phyloP scores from a whole-genome alignment of 371 early-diverging fungal species.

The Mucor sp. region DNA sequence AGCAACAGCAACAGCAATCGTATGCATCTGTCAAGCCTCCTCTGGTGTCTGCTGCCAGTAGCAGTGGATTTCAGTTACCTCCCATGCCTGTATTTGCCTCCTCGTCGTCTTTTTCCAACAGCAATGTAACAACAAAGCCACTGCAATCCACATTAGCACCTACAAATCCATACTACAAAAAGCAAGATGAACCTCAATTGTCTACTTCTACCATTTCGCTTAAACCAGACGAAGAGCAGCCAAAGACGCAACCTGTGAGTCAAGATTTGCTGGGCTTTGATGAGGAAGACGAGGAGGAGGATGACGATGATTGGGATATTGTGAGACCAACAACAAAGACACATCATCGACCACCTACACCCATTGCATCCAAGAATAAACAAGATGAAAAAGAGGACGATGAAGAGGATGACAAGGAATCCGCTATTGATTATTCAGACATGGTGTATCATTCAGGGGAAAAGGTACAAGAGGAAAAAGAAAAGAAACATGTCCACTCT shows the following conservation, averaged over 20 bases:
- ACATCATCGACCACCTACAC: slow-evolving; percentile 4
- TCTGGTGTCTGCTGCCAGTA: neutral
- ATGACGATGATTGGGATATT: slow-evolving; percentile 5
- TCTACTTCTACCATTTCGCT: slow-evolving; percentile 21
- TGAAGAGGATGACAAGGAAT: slow-evolving; percentile 9
- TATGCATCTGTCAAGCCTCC: neutral
- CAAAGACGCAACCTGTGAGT: neutral
- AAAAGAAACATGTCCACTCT: neutral
- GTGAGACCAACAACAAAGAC: neutral
- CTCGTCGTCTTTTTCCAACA: neutral
- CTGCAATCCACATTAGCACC: neutral
- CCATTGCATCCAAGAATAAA: neutral
- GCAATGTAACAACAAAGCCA: neutral
- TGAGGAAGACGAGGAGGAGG: neutral
- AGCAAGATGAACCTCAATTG: neutral
- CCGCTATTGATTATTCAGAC: slow-evolving; percentile 23
- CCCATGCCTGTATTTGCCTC: neutral
- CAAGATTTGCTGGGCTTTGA: neutral
- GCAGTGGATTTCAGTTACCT: slow-evolving; percentile 3
- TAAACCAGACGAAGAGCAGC: slow-evolving; percentile 22
- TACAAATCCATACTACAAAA: slow-evolving; percentile 10
- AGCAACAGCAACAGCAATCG: neutral
- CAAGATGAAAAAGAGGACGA: neutral
- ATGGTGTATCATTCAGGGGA: slow-evolving; percentile 19
- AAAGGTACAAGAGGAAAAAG: neutral